Evolutionary conservation across 805 yeast genomes (phyloP), one percentile per base, ranked within the genome.

Genomic region (Ogataea neopini): DNA sequence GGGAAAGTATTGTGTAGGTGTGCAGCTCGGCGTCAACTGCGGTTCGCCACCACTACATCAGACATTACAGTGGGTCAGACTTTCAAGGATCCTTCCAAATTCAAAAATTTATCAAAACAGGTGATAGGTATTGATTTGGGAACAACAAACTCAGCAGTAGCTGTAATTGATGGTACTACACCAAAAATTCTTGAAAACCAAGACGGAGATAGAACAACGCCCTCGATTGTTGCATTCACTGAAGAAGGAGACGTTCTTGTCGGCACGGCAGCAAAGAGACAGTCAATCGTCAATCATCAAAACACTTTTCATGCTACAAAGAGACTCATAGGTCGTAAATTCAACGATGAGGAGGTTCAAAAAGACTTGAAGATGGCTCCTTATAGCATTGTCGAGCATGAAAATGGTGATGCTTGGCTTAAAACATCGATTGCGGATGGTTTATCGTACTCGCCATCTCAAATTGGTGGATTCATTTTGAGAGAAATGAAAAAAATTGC

Each of bases 401-500:
- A 77, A 55, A 91, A 91, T 68, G 97, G 97, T 58, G 97, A 91
- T 67, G 97, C 97, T 49, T 90, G 97, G 96, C 82, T 90, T 48
- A 89, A 88, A 76, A 63, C 69, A 3, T 90, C 95, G 53, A 52
- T 53, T 9, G 60, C 59, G 1, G 81, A 89, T 60, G 95, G 92
- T 59, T 81, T 86, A 69, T 73, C 76, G 54, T 91, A 90, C 78
- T 90, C 97, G 43, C 97, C 97, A 46, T 91, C 95, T 50, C 97
- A 90, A 73, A 87, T 90, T 61, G 97, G 97, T 64, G 96, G 97
- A 47, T 88, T 90, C 65, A 78, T 90, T 47, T 79, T 90, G 64
- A 85, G 86, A 78, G 89, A 91, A 77, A 90, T 90, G 97, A 91
- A 89, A 81, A 91, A 84, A 72, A 87, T 96, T 52, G 96, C 97